A percentile compares a stretch with the other conserved stretches of the same genome.
phyloP scores from a whole-genome alignment of 2,329 filamentous ascomycete genomes.

The Ascocoryne sarcoides region DNA sequence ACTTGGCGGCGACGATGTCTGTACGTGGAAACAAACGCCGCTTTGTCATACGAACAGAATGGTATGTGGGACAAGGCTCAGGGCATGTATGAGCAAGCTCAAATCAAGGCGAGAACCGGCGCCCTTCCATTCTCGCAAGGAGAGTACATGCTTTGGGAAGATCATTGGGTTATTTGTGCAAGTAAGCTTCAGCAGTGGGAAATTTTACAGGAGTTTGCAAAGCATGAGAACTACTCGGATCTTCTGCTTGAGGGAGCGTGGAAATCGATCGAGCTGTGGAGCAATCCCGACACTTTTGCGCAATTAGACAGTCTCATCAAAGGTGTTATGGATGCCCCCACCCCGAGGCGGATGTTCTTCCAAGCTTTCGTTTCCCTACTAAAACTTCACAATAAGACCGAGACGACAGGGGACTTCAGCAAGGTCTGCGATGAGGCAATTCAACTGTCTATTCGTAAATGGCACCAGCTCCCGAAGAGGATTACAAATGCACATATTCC shows the following conservation, averaged over 20 bases:
- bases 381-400: constrained; percentile 85
- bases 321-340: constrained; percentile 94
- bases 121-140: constrained; percentile 93
- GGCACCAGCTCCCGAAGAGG: constrained; percentile 92
- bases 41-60: constrained; percentile 95
- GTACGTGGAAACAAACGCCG: constrained; percentile 95
- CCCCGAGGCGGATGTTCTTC: constrained; percentile 90
- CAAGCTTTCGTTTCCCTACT: constrained; percentile 96
- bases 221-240: constrained; percentile 98
- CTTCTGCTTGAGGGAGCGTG: constrained; percentile 90
- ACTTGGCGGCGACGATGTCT: constrained; percentile 93
- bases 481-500: constrained; percentile 95
- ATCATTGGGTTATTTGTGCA: constrained; percentile 96
- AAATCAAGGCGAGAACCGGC: constrained; percentile 92
- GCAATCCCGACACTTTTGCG: constrained; percentile 74
- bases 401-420: constrained; percentile 72
- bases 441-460: constrained; percentile 93
- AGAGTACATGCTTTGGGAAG: constrained; percentile 99
- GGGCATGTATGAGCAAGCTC: constrained; percentile 89
- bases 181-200: constrained; percentile 99
- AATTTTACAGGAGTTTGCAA: constrained; percentile 92
- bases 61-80: constrained; percentile 99
- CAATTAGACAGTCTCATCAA: constrained; percentile 91
- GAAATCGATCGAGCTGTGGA: constrained; percentile 94
- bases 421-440: constrained; percentile 94